Conservation (phyloP, 1,284 basidiomycete species). For the Ustanciosporium gigantosporum region DNA sequence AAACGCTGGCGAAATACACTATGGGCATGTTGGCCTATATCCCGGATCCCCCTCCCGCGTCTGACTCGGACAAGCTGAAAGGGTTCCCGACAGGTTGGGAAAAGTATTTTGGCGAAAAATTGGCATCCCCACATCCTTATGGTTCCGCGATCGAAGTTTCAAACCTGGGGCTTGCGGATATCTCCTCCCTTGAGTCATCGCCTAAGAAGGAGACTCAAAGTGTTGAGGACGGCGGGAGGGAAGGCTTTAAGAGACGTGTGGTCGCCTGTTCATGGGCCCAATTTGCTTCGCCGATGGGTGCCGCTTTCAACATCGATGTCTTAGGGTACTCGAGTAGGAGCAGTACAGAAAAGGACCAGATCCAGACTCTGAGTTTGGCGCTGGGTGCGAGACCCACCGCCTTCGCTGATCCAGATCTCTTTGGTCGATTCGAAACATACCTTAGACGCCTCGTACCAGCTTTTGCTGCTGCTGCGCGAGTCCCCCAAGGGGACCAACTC, state of each 20-base stretch:
- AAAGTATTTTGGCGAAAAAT: constrained; percentile 8
- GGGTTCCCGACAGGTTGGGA: constrained; percentile 18
- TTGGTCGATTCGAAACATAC: neutral
- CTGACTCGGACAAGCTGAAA: neutral
- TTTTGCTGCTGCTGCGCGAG: too few species aligned
- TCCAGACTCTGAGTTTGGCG: constrained; percentile 6
- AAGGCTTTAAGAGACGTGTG: neutral
- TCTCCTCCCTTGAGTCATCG: neutral
- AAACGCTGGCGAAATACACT: constrained; percentile 1
- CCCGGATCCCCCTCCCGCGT: constrained; percentile 9
- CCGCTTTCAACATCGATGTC: constrained; percentile 17
- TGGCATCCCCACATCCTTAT: neutral
- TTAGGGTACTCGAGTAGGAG: constrained; percentile 1
- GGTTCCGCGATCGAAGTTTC: constrained; percentile 9
- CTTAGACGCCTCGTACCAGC: neutral
- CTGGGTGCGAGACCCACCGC: constrained; percentile 1
- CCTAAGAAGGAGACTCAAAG: neutral
- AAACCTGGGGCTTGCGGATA: constrained; percentile 14
- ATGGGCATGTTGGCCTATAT: constrained; percentile 16
- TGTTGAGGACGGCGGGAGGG: too few species aligned
- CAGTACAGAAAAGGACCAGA: neutral
- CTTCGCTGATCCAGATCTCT: constrained; percentile 1
- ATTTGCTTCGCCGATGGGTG: constrained; percentile 6
- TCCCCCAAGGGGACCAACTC: too few species aligned
- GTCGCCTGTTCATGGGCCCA: constrained; percentile 7